phyloP scores from a whole-genome alignment of 345 rosid species.

The Arabidopsis arenosa region DNA sequence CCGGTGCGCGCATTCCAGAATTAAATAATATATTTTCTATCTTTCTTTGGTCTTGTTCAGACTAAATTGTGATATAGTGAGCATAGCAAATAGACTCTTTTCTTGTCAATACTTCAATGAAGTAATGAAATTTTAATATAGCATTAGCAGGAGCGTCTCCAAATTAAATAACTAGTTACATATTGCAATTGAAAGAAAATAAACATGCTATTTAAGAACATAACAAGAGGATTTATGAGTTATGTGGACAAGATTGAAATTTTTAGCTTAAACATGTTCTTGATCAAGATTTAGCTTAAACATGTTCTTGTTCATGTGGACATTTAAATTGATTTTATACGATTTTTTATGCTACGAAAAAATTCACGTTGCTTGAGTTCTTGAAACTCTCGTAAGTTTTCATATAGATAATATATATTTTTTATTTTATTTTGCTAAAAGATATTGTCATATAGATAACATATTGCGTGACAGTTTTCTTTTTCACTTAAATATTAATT shows the following conservation, averaged over 20 bases:
- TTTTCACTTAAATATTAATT: too few relatives aligned
- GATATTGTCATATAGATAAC: neutral
- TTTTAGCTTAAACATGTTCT: neutral
- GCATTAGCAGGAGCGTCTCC: neutral
- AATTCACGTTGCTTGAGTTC: conserved; percentile 1
- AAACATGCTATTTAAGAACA: too few relatives aligned
- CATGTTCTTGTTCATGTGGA: neutral
- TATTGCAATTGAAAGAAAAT: too few relatives aligned
- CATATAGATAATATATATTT: neutral
- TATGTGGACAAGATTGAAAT: neutral
- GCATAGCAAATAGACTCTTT: neutral
- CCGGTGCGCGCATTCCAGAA: too few relatives aligned
- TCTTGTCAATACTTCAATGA: neutral
- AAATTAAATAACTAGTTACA: too few relatives aligned
- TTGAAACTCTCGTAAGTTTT: neutral
- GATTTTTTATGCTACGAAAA: neutral
- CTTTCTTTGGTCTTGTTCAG: neutral
- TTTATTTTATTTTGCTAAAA: too few relatives aligned
- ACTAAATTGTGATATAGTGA: neutral
- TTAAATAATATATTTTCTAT: neutral
- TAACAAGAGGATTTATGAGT: neutral
- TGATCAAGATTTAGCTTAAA: neutral
- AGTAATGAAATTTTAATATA: neutral
- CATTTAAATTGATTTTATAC: neutral
- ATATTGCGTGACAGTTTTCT: neutral